Evolutionary conservation across 345 rosid species (phyloP), one percentile per base, ranked within the genome.

Genomic region (Eucalyptus camaldulensis): DNA sequence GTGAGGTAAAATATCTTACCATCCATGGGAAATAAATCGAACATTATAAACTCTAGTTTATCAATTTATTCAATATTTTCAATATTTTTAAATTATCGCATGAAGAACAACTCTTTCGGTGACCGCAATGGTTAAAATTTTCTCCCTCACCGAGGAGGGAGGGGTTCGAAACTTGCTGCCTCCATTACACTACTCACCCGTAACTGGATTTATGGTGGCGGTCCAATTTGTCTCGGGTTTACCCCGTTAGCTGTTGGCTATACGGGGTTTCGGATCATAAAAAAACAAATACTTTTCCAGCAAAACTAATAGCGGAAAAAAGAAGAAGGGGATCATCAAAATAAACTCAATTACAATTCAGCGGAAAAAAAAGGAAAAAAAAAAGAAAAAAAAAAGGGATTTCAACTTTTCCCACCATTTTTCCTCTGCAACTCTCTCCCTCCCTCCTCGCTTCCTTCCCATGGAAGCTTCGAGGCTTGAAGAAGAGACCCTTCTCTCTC

Each of bases 381-480:
- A 2, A 1, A 2, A 2, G 0, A 2, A 4, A 33, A 17, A 19
- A 19, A 72, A 19, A 10, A 21, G 6, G 25, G 27, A 40, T 21
- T 58, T 87, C 80, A 17, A 15, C 24, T 47, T 87, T 87, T 45
- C 72, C 83, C 80, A 31, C 88, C 88, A 13, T 10, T 37, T 37
- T 31, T 19, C 9, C 60, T 17, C 44, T 19, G 54, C 3, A 33
- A 11, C 44, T 33, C 13, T 17, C 60, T 56, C 62, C 62, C 62
- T 56, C 62, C 13, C 62, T 56, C 58, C 44, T 33, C 83, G 83
- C 83, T 65, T 15, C 76, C 19, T 86, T 33, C 67, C 87, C 22
- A 9, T 16, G 87, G 67, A 53, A 86, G 87, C 87, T 44, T 40
- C 15, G 40, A n/a, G 21, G 9, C 76, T 65, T n/a, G 9, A 65